phyloP scores from a whole-genome alignment of 345 rosid genomes.

The Salix caprea region DNA sequence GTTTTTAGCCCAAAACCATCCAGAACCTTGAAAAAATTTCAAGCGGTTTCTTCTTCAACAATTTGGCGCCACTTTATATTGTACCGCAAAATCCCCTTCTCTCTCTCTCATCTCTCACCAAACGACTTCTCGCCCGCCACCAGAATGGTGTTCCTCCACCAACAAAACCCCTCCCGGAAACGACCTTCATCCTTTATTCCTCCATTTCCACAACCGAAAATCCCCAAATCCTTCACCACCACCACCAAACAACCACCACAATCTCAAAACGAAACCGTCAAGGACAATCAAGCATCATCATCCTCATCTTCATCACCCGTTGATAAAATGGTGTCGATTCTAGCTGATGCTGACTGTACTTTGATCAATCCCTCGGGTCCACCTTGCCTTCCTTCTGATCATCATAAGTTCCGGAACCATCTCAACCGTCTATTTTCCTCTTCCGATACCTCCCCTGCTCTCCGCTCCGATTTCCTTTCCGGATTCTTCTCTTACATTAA shows the following conservation, averaged over 20 bases:
- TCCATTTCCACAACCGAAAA: slow-evolving; percentile 37
- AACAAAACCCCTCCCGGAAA: slow-evolving; percentile 44
- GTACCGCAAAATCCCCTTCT: no score
- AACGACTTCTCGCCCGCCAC: no score
- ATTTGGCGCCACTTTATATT: no score
- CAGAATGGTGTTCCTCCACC: slow-evolving; percentile 56
- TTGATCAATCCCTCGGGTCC: slow-evolving; percentile 53
- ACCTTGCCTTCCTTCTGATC: slow-evolving; percentile 66
- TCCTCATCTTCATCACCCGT: slow-evolving; percentile 2
- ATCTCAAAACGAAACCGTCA: background rate
- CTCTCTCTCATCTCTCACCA: no score
- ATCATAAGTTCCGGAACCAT: slow-evolving; percentile 52
- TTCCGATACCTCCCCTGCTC: slow-evolving; percentile 18
- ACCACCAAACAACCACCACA: slow-evolving; percentile 2
- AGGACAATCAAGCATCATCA: background rate
- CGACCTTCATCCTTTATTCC: slow-evolving; percentile 36
- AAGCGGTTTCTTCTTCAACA: no score
- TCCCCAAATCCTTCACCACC: slow-evolving; percentile 32
- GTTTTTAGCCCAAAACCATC: no score
- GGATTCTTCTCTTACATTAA: slow-evolving; percentile 51
- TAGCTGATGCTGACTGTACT: slow-evolving; percentile 78
- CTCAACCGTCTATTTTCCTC: slow-evolving; percentile 46
- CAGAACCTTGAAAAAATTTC: no score
- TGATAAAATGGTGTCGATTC: slow-evolving; percentile 51
- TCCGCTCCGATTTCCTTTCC: slow-evolving; percentile 46